Evolutionary conservation across 345 rosid genomes (phyloP).

Genomic region (Eucalyptus curtisii): DNA sequence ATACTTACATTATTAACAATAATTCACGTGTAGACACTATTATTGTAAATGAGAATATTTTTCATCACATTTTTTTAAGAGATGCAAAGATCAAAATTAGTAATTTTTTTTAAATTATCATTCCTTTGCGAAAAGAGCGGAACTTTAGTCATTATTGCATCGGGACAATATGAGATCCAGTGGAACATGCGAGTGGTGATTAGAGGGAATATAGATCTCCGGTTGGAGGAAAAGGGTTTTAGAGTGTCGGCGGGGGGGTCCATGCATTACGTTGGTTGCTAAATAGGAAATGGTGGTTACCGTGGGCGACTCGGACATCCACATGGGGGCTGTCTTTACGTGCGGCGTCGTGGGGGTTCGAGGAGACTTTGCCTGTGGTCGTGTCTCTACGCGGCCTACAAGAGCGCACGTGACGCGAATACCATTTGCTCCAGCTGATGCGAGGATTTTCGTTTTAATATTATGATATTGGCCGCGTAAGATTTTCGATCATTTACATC

Average conservation of each 20-base stretch:
- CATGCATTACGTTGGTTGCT: neutral
- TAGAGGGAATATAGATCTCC: neutral
- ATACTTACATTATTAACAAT: neutral
- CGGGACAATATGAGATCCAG: neutral
- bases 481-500: neutral
- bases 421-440: neutral
- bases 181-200: neutral
- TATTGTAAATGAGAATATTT: neutral
- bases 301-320: neutral
- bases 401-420: neutral
- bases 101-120: rapidly evolving
- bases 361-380: neutral
- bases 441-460: neutral
- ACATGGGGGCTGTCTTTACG: neutral
- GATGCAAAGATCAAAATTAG: neutral
- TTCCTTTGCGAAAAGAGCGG: neutral
- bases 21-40: rapidly evolving
- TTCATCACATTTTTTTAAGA: neutral
- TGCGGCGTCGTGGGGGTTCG: neutral
- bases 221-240: neutral
- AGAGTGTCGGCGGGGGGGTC: neutral
- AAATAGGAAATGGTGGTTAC: neutral
- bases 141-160: neutral
- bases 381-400: neutral
- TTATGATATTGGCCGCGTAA: neutral